Base-by-base conservation (phyloP, 257 asterid genomes). In the Schizonepeta tenuifolia region DNA sequence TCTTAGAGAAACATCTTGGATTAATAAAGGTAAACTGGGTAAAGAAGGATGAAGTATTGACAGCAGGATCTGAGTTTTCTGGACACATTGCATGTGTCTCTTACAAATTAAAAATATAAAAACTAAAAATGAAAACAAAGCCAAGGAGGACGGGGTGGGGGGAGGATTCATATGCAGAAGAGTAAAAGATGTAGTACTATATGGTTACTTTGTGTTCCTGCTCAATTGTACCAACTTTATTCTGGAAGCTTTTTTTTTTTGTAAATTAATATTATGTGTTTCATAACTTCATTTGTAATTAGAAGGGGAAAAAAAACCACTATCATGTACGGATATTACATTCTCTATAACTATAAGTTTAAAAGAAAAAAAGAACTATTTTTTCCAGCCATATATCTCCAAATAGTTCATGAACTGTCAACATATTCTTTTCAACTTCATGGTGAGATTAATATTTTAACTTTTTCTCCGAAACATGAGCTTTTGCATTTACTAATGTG, bases 381-480 rank as follows among this genome's bases (percentile, higher is more conserved):
- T 56, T 56, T 56, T 56, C 7, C 41, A 59, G 33, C 38, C 2
- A 8, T 31, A 31, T 28, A 38, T 58, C 41, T 2, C 7, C 21
- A 57, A 9, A 54, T 54, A 54, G 9, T 54, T 21, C 60, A 10
- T 21, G n/a, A 54, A 54, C 9, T 54, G 61, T 28, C 36, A 2
- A 24, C 17, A 5, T 55, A 24, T 55, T 21, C 0, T 54, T 64
- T 60, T 46, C 22, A 69, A 38, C 22, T 65, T 28, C 35, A 55
- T 66, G 58, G 49, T 51, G 67, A 35, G 67, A 69, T 61, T 62
- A 12, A n/a, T 58, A 41, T 59, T 24, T 47, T 22, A 67, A 15
- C 43, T 31, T 58, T 58, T 28, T 33, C 14, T 70, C 28, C 20
- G n/a, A n/a, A n/a, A n/a, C 33, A 5, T 35, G 31, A 41, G 59